A percentile compares a stretch with the other conserved stretches of the same genome.
These are phyloP conservation scores for Kewa caespitosa DNA, from an alignment of 179 eudicot genomes.

Conservation along the genomic window DNA sequence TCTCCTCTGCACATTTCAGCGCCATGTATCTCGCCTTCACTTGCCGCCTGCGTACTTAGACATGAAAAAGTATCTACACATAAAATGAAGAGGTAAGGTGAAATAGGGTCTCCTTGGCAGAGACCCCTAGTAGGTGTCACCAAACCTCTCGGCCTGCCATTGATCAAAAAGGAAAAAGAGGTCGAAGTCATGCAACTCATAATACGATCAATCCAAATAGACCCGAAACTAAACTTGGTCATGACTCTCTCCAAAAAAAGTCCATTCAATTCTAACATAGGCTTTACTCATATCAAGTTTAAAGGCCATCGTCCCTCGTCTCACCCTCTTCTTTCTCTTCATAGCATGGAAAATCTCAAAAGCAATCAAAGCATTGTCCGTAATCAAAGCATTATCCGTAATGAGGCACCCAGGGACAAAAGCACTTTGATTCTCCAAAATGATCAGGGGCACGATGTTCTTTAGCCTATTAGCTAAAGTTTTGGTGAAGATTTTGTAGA, in stretches of 20 bases:
- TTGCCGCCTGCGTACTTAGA: background rate
- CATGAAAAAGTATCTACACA: background rate
- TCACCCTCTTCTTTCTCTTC: too few species aligned
- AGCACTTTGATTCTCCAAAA: too few species aligned
- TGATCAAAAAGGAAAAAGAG: background rate
- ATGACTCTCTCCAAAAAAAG: background rate
- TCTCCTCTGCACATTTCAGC: background rate
- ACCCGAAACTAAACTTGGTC: background rate
- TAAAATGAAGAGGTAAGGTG: background rate
- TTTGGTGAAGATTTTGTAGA: too few species aligned
- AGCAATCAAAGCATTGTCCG: background rate
- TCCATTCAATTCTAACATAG: background rate
- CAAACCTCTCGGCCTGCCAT: background rate
- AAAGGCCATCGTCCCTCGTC: too few species aligned
- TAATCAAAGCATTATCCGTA: too few species aligned
- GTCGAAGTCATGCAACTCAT: background rate
- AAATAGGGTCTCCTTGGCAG: background rate
- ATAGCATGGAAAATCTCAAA: too few species aligned
- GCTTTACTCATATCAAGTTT: too few species aligned
- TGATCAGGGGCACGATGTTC: too few species aligned
- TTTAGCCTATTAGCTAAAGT: too few species aligned
- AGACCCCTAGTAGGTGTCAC: background rate
- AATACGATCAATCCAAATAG: background rate
- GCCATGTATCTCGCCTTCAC: background rate
- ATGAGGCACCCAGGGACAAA: too few species aligned